Evolutionary conservation across 768 basidiomycete genomes (phyloP).

Genomic region (Pulveroboletus ravenelii): DNA sequence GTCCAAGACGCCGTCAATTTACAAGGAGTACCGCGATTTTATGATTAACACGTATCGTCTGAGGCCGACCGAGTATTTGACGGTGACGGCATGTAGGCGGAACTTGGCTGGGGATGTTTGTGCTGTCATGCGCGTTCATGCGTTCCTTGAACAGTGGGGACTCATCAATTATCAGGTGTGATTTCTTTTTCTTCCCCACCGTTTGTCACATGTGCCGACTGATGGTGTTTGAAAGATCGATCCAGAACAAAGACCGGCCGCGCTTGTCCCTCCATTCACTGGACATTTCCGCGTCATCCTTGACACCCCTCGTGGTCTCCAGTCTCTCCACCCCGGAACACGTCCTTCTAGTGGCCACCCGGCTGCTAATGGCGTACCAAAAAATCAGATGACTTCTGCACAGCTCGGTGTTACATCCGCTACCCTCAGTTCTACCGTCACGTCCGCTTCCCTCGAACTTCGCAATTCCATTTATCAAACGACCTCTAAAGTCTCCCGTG

Average conservation of each 20-base stretch:
- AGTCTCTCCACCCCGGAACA: conserved; percentile 85
- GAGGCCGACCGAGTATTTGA: conserved; percentile 91
- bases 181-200: not conserved
- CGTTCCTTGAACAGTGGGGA: conserved; percentile 98
- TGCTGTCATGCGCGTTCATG: conserved; percentile 97
- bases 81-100: conserved; percentile 92
- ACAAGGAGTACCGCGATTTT: conserved; percentile 99
- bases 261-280: conserved; percentile 94
- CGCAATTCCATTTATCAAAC: conserved; percentile 86
- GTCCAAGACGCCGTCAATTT: conserved; percentile 93
- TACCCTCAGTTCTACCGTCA: conserved; percentile 15
- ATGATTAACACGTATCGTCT: conserved; percentile 99
- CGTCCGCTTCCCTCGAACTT: conserved; percentile 79
- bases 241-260: conserved; percentile 90
- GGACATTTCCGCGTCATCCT: conserved; percentile 98
- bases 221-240: conserved; percentile 66
- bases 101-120: conserved; percentile 98
- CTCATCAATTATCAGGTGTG: conserved; percentile 96
- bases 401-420: conserved; percentile 5
- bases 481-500: conserved; percentile 75
- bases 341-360: conserved; percentile 46
- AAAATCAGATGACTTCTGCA: conserved; percentile 25
- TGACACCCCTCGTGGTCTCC: conserved; percentile 93
- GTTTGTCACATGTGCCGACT: not conserved
- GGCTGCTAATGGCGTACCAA: conserved; percentile 46